Conservation (phyloP, 148 eudicot genomes). For the Vaccinium myrtillus region DNA sequence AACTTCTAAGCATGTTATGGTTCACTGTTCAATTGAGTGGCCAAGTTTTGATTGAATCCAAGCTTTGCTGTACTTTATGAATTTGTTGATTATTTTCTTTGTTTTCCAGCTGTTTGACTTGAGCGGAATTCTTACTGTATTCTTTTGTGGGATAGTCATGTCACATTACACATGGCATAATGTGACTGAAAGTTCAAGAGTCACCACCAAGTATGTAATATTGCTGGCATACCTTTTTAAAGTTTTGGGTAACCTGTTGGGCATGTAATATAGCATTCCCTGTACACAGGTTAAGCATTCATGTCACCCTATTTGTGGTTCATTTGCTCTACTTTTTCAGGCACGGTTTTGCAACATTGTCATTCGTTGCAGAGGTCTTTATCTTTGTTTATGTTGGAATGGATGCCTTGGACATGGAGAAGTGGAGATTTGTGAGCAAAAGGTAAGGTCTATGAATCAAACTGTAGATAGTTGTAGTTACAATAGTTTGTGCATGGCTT, state of each 20-base stretch:
- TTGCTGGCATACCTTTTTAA: neutral
- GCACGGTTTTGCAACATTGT: conserved; percentile 58
- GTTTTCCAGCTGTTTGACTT: conserved; percentile 43
- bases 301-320: conserved; percentile 1
- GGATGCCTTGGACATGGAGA: conserved; percentile 65
- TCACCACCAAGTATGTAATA: conserved; percentile 42
- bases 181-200: conserved; percentile 56
- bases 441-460: conserved; percentile 30
- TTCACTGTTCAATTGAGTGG: neutral
- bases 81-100: conserved; percentile 5
- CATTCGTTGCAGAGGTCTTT: conserved; percentile 50
- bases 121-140: conserved; percentile 64
- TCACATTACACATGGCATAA: conserved; percentile 69
- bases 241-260: neutral
- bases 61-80: neutral
- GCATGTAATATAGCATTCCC: conserved; percentile 5
- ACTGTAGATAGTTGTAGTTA: neutral
- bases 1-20: neutral
- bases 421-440: conserved; percentile 50
- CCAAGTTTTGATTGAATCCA: neutral
- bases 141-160: conserved; percentile 64
- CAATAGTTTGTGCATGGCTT: neutral
- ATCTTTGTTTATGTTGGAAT: conserved; percentile 59
- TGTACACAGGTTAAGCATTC: neutral
- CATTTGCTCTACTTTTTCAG: conserved; percentile 23